A percentile compares a stretch with the other conserved stretches of the same genome.
These are phyloP conservation scores for Funneliformis geosporum DNA, from an alignment of 192 early-diverging fungal genomes.

Conservation along the genomic window DNA sequence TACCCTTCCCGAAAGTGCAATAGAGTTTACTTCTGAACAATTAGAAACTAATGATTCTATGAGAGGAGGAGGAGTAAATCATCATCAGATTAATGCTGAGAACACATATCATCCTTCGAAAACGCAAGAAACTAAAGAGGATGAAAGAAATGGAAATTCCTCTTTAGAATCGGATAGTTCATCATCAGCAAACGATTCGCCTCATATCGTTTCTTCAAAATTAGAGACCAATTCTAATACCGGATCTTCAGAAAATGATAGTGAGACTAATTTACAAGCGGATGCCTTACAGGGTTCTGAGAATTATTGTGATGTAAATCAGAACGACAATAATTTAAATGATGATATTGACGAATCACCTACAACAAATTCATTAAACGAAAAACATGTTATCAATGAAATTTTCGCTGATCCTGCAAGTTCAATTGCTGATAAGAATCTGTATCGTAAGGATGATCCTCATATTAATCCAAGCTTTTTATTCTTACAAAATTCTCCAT, in stretches of 20 bases:
- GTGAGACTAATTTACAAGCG: neutral
- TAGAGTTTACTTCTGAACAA: neutral
- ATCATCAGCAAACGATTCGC: neutral
- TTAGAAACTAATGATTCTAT: neutral
- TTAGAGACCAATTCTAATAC: neutral
- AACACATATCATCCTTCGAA: no score
- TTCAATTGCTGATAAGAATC: conserved; percentile 12
- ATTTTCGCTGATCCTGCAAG: conserved; percentile 25
- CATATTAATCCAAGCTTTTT: conserved; percentile 60
- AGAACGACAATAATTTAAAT: neutral
- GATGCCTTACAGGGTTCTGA: neutral
- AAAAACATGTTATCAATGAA: conserved; percentile 31
- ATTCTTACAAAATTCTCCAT: conserved; percentile 68
- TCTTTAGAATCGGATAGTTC: neutral
- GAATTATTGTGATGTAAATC: neutral
- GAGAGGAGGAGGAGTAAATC: neutral
- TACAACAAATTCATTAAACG: conserved; percentile 15
- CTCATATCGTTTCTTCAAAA: neutral
- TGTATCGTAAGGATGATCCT: conserved; percentile 43
- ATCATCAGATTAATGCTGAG: neutral
- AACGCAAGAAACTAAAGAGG: neutral
- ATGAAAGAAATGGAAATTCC: neutral
- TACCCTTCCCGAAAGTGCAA: neutral
- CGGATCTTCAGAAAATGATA: neutral
- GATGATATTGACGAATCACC: neutral